Percentiles rank a stretch among this genome's conserved stretches.
Evolutionary conservation across 1,284 basidiomycete species (phyloP).

Genomic region (Ceratobasidium sp.): DNA sequence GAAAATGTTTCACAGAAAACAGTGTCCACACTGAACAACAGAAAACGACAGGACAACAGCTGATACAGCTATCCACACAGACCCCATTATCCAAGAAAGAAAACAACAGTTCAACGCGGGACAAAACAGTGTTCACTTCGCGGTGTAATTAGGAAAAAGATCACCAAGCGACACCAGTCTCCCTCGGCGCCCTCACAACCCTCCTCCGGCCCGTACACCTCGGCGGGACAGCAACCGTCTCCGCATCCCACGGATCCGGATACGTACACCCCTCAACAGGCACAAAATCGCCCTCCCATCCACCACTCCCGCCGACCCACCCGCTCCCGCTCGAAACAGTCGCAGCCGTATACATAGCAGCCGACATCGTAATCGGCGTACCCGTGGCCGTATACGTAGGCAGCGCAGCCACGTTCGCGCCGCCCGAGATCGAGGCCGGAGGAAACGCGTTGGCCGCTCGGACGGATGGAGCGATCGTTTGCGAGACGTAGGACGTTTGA

Average conservation of each 20-base stretch:
- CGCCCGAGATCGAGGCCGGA: constrained; percentile 26
- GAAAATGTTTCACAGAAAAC: constrained; percentile 4
- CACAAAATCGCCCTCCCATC: constrained; percentile 75
- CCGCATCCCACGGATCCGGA: constrained; percentile 72
- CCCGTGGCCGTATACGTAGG: constrained; percentile 67
- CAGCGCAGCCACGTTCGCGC: constrained; percentile 56
- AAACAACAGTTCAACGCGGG: neutral
- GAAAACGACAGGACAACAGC: constrained; percentile 23
- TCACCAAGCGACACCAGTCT: constrained; percentile 12
- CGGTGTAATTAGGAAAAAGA: neutral
- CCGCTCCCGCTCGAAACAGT: constrained; percentile 69
- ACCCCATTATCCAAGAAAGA: neutral
- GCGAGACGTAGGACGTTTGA: constrained; percentile 1
- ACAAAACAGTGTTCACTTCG: too few species aligned
- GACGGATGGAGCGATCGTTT: constrained; percentile 54
- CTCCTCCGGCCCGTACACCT: constrained; percentile 15
- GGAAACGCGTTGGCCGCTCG: constrained; percentile 12
- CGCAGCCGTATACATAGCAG: constrained; percentile 53
- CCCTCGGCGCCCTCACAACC: neutral
- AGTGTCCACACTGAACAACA: neutral
- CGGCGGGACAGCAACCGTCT: constrained; percentile 63
- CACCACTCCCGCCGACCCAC: constrained; percentile 73
- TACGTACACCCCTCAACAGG: constrained; percentile 73
- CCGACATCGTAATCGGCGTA: constrained; percentile 51
- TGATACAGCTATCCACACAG: neutral